Percentiles rank a stretch among this genome's conserved stretches.
Evolutionary conservation across 305 asterid genomes (phyloP).

Genomic region (Fraxinus sp.): DNA sequence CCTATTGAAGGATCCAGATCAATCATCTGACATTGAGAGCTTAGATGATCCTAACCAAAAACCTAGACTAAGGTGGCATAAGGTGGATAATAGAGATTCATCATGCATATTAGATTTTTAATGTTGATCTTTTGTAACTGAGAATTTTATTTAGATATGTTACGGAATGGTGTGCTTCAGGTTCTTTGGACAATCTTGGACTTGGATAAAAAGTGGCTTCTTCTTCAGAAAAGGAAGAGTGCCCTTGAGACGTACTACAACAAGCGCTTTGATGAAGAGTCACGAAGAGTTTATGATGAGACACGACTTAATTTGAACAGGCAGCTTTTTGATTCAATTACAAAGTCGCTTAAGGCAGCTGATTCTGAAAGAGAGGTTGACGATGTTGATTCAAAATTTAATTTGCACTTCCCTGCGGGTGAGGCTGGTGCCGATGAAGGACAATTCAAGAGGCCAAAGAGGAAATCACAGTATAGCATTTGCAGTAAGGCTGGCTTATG

Average conservation of each 20-base stretch:
- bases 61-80: conserved; percentile 72
- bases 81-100: conserved; percentile 41
- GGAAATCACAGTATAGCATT: conserved; percentile 80
- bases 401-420: conserved; percentile 87
- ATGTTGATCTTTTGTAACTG: neutral
- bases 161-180: conserved; percentile 42
- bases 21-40: conserved; percentile 41
- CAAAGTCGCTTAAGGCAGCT: conserved; percentile 69
- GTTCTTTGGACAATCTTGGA: conserved; percentile 96
- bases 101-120: neutral
- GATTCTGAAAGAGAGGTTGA: conserved; percentile 94
- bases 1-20: conserved; percentile 71
- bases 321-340: conserved; percentile 77
- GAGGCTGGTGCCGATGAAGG: conserved; percentile 92
- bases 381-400: conserved; percentile 86
- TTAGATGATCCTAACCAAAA: conserved; percentile 52
- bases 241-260: conserved; percentile 69
- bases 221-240: conserved; percentile 89
- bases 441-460: conserved; percentile 89
- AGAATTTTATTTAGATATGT: conserved; percentile 17
- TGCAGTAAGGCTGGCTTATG: conserved; percentile 92
- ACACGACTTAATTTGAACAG: conserved; percentile 63
- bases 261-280: conserved; percentile 82
- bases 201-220: conserved; percentile 94
- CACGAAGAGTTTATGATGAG: conserved; percentile 75